Evolutionary conservation across 805 yeast species (phyloP).

Genomic region (Pichia paraexigua): DNA sequence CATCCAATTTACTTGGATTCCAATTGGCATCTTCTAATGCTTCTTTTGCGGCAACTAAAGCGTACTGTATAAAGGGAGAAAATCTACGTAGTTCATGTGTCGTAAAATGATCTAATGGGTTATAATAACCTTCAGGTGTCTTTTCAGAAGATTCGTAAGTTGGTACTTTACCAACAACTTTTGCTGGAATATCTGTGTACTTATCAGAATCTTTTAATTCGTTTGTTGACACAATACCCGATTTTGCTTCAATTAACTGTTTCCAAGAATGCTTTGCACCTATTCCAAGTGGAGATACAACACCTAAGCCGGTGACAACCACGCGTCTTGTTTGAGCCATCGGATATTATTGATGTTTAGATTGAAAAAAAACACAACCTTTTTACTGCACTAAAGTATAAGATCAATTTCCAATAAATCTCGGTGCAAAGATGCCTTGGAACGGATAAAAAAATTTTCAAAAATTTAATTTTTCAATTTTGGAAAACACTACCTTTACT

Average conservation of each 20-base stretch:
- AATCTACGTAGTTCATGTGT: constrained; percentile 47
- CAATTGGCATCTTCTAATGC: constrained; percentile 67
- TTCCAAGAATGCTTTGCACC: constrained; percentile 52
- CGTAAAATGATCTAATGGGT: constrained; percentile 41
- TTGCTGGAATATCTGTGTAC: constrained; percentile 53
- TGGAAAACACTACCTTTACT: not conserved
- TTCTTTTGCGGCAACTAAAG: constrained; percentile 65
- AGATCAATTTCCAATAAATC: not conserved
- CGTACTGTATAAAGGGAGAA: constrained; percentile 72
- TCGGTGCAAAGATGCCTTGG: not conserved
- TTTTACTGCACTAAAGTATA: not conserved
- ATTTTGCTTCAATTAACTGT: constrained; percentile 39
- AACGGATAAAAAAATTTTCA: not conserved
- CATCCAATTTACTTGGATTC: constrained; percentile 28
- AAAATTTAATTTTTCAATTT: not conserved
- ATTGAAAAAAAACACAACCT: no score
- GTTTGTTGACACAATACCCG: constrained; percentile 54
- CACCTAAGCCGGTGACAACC: constrained; percentile 87
- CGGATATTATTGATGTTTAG: not conserved
- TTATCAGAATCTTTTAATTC: constrained; percentile 35
- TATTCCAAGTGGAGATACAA: constrained; percentile 79
- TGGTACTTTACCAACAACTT: constrained; percentile 73
- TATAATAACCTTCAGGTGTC: constrained; percentile 32
- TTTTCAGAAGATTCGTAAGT: constrained; percentile 30
- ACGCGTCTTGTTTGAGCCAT: constrained; percentile 40